Evolutionary conservation across 225 moss, liverwort and hornwort species (phyloP), one percentile per base, ranked within the genome.

Genomic region (Polytrichum commune): DNA sequence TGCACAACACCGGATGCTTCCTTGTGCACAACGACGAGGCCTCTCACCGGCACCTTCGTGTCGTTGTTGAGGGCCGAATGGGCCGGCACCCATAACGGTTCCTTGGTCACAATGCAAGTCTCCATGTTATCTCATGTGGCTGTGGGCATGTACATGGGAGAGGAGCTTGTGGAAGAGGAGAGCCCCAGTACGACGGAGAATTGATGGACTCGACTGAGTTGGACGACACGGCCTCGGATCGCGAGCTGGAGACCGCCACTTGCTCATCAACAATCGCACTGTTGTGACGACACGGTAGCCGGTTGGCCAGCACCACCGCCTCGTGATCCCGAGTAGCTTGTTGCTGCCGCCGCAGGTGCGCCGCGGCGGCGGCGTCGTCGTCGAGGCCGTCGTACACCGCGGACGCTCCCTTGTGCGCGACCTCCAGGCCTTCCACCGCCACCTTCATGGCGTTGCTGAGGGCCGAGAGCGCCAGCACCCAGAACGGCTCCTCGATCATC

Each of bases 401-500:
- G 2, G 46, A 53, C 4, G 27, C 71, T 7, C 62, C 19, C 62
- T 46, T 38, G 24, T 71, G 46, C 24, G 8, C 71, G 2, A 7
- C 8, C 8, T 5, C 35, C 18, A 62, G 29, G 4, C 62, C 62
- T 35, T 71, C 62, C 19, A 71, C 10, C 0, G 62, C n/a, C 6
- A 5, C 2, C 56, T 27, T 26, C n/a, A 54, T 70, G 7, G 29
- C 32, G 32, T 70, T 53, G 29, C 53, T 18, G 5, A 54, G 27
- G 18, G 58, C 29, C 19, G 33, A 22, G 3, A 71, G 61, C 13
- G 73, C 62, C 33, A 73, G 33, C 18, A 73, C 64, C 8, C 38
- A 33, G 18, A 78, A 78, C 3, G 68, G 73, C 55, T 73, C 73
- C 55, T 78, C 63, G 19, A 73, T 78, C 20, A 73, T 24, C 16